phyloP scores from a whole-genome alignment of 2,329 filamentous ascomycete genomes.

The Davidsoniella virescens region DNA sequence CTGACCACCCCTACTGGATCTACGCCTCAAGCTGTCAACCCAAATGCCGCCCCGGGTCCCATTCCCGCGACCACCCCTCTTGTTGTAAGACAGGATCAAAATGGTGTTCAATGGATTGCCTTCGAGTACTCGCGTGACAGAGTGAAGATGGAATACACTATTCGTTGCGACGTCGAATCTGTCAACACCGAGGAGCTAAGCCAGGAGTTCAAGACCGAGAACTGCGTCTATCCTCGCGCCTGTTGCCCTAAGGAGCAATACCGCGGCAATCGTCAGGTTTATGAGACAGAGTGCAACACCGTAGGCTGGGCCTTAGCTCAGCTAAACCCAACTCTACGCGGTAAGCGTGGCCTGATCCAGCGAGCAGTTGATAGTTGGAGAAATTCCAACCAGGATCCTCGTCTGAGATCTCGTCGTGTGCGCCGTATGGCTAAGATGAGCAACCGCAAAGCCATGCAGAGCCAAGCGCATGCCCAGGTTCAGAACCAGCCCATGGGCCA shows the following conservation, averaged over 20 bases:
- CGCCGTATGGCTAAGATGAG: conserved; percentile 93
- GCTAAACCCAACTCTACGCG: conserved; percentile 75
- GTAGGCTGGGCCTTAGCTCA: conserved; percentile 98
- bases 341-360: conserved; percentile 91
- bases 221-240: conserved; percentile 92
- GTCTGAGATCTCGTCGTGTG: conserved; percentile 78
- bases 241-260: conserved; percentile 94
- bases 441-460: conserved; percentile 57
- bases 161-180: conserved; percentile 92
- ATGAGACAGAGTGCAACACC: conserved; percentile 97
- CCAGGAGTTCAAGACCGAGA: conserved; percentile 89
- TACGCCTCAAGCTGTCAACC: conserved; percentile 46
- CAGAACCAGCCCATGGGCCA: conserved; percentile 4
- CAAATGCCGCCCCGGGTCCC: conserved; percentile 83
- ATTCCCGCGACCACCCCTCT: conserved; percentile 93
- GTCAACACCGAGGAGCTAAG: conserved; percentile 77
- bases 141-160: conserved; percentile 99
- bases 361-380: conserved; percentile 96
- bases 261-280: conserved; percentile 84
- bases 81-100: conserved; percentile 85
- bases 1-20: conserved; percentile 30
- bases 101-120: conserved; percentile 96
- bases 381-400: conserved; percentile 94
- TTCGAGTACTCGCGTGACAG: conserved; percentile 95
- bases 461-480: conserved; percentile 35